phyloP scores from a whole-genome alignment of 768 basidiomycete species.

The Holtermannia corniformis region DNA sequence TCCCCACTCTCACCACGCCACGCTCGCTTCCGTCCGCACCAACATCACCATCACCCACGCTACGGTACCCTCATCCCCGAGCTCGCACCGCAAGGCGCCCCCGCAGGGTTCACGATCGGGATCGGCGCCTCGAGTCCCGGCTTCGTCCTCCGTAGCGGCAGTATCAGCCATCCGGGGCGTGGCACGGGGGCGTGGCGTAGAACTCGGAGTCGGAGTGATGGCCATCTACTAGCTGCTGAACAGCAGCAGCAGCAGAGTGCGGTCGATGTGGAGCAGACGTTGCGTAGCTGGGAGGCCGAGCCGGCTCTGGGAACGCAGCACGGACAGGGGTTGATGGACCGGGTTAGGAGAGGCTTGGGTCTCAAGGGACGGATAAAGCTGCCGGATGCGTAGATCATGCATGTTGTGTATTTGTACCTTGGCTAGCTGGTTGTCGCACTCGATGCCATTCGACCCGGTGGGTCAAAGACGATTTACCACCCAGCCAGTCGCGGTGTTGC shows the following conservation, averaged over 20 bases:
- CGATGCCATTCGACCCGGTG: no score
- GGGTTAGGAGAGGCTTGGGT: neutral
- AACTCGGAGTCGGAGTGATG: slow-evolving; percentile 25
- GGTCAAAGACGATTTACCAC: no score
- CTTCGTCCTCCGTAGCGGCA: slow-evolving; percentile 29
- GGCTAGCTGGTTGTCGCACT: no score
- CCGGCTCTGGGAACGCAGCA: neutral
- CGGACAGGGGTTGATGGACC: neutral
- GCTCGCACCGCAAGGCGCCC: slow-evolving; percentile 25
- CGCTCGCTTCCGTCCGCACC: neutral
- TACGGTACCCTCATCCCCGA: slow-evolving; percentile 39
- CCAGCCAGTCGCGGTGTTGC: no score
- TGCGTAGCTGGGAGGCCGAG: neutral
- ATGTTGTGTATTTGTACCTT: no score
- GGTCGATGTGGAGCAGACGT: neutral
- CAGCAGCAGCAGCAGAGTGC: no score
- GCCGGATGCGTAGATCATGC: neutral
- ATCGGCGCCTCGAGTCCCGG: slow-evolving; percentile 41
- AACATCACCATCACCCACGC: slow-evolving; percentile 14
- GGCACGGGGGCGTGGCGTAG: neutral
- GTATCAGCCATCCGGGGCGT: slow-evolving; percentile 5
- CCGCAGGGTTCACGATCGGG: slow-evolving; percentile 40
- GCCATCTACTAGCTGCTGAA: no score
- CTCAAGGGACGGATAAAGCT: neutral
- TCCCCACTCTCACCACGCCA: slow-evolving; percentile 12